Base-by-base conservation (phyloP, 1,284 basidiomycete genomes). In the Lignosus rhinocerotis region DNA sequence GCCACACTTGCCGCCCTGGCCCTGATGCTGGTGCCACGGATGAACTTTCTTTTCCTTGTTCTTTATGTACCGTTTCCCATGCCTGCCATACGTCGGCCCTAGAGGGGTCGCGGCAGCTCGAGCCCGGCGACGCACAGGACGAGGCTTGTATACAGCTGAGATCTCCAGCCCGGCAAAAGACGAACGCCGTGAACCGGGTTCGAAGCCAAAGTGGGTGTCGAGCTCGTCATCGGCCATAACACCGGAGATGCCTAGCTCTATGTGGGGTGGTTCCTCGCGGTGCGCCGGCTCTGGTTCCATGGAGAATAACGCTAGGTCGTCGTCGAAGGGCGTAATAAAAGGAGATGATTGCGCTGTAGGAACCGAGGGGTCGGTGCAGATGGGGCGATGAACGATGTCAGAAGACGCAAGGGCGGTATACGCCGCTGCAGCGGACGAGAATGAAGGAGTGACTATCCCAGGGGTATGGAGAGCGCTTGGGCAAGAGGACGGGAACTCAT, bases 111-210 rank as follows among this genome's bases (percentile, higher is more conserved):
- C 55, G 11, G 66, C 65, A 44, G 70, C 69, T 11, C 64, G 67
- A 2, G 60, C 53, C 6, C 81, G 81, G 16, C 77, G 76, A 56
- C 81, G 84, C 61, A 81, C 72, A 1, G 87, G 86, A 2, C 86
- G 81, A 3, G 88, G 88, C 65, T 90, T 90, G 74, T 83, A 88
- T 4, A 90, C 88, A 1, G 83, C 78, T 1, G 81, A 74, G 48
- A 90, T 90, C 66, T 87, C 86, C 56, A 91, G 79, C 66, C 84
- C 82, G 53, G 85, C 70, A 12, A 76, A 70, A 56, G 80, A 72
- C 31, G 71, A 53, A 39, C 46, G 59, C 3, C 56, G 58, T 14
- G 61, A 44, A 7, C 53, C 55, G 34, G 51, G 58, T 12, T 46
- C 51, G 32, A 49, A 31, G 10, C 62, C 58, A 21, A 52, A 6